Percentiles rank a stretch among this genome's conserved stretches.
Evolutionary conservation across 495 filamentous ascomycete genomes (phyloP).

Genomic region (Xylaria sp.): DNA sequence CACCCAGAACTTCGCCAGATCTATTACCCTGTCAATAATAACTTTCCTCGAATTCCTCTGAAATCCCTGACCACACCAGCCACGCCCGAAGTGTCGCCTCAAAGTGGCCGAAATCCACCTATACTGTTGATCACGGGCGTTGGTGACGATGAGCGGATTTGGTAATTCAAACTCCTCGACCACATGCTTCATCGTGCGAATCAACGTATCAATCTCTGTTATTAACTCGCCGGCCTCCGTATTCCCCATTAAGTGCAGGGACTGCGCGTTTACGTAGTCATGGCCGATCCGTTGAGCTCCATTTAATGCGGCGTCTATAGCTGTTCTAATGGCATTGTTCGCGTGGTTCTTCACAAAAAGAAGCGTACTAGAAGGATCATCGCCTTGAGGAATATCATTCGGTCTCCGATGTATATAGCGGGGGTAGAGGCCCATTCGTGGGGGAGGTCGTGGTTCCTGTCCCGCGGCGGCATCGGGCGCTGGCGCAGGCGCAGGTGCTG

Average conservation of each 20-base stretch:
- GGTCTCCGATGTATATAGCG: too few species aligned
- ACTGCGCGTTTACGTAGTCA: rapidly evolving
- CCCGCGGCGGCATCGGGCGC: too few species aligned
- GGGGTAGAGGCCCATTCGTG: not conserved
- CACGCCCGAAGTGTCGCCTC: not conserved
- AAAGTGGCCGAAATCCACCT: not conserved
- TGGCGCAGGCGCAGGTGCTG: too few species aligned
- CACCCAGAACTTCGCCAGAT: not conserved
- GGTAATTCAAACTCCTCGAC: not conserved
- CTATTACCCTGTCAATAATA: not conserved
- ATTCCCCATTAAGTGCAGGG: not conserved
- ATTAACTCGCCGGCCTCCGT: not conserved
- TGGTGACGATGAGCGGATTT: not conserved
- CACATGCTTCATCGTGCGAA: not conserved
- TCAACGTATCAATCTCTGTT: not conserved
- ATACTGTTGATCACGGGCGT: not conserved
- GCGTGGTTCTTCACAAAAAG: not conserved
- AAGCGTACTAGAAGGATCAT: not conserved
- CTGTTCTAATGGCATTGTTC: not conserved
- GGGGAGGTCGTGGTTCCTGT: too few species aligned
- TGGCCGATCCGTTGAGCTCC: not conserved
- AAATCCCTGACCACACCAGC: not conserved
- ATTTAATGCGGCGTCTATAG: not conserved
- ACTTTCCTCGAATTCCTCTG: not conserved
- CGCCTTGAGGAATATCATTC: too few species aligned